Evolutionary conservation across 768 basidiomycete species (phyloP).

Genomic region (Termitomyces titanicus): DNA sequence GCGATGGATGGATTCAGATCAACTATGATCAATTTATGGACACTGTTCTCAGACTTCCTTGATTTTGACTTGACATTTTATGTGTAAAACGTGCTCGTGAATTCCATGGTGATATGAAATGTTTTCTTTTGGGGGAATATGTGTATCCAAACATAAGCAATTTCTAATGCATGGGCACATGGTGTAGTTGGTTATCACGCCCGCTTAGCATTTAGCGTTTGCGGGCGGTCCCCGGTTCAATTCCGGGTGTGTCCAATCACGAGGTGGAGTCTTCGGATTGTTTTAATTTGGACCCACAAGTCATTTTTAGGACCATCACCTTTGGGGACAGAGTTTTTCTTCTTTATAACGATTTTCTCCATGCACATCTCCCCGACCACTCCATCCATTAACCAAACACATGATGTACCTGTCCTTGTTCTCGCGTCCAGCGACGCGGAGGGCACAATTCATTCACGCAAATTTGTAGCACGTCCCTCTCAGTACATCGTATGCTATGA

Average conservation of each 20-base stretch:
- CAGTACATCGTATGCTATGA: constrained; percentile 17
- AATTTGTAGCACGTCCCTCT: constrained; percentile 23
- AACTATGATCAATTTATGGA: constrained; percentile 73
- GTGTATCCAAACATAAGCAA: not conserved
- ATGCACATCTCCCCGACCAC: constrained; percentile 22
- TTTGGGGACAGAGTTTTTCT: not conserved
- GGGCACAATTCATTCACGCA: constrained; percentile 7
- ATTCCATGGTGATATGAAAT: too few relatives aligned
- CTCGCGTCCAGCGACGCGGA: constrained; percentile 16
- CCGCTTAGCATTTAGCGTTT: constrained; percentile 23
- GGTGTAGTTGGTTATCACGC: constrained; percentile 32
- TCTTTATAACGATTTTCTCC: not conserved
- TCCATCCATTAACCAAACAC: constrained; percentile 12
- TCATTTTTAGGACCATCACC: too few relatives aligned
- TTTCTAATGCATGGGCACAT: constrained; percentile 18
- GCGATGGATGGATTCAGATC: constrained; percentile 70
- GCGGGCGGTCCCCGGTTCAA: constrained; percentile 28
- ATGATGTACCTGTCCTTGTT: constrained; percentile 23
- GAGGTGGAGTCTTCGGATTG: too few relatives aligned
- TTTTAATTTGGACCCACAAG: too few relatives aligned
- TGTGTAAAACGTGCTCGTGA: too few relatives aligned
- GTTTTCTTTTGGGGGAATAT: not conserved
- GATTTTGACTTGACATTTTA: not conserved
- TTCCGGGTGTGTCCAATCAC: constrained; percentile 26
- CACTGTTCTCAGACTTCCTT: constrained; percentile 61